A percentile compares a stretch with the other conserved stretches of the same genome.
These are phyloP conservation scores for Penicillium corylophilum DNA, from an alignment of 2,329 filamentous ascomycete species.

Conservation along the genomic window DNA sequence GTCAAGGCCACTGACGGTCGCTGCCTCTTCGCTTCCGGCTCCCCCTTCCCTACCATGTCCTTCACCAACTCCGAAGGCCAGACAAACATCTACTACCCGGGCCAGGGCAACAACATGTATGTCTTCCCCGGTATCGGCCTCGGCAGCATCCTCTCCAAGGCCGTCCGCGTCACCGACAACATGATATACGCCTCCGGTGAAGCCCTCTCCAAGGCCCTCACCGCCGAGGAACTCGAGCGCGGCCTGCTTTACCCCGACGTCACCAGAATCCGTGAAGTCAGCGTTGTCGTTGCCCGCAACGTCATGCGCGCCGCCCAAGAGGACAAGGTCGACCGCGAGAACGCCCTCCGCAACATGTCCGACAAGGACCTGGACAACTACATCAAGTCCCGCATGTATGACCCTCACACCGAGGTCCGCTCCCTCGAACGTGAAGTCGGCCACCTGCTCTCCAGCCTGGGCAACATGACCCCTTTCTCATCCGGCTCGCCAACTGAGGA, in stretches of 20 bases:
- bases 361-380: constrained; percentile 47
- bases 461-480: constrained; percentile 22
- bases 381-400: constrained; percentile 52
- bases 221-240: constrained; percentile 74
- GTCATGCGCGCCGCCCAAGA: constrained; percentile 89
- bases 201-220: constrained; percentile 74
- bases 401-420: constrained; percentile 49
- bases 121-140: constrained; percentile 96
- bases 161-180: constrained; percentile 80
- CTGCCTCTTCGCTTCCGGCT: constrained; percentile 91
- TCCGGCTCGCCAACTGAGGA: constrained; percentile 32
- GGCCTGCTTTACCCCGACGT: constrained; percentile 90
- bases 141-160: constrained; percentile 87
- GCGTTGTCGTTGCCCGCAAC: constrained; percentile 78
- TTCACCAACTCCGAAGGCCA: constrained; percentile 61
- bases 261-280: constrained; percentile 87
- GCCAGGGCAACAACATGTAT: constrained; percentile 80
- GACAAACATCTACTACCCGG: constrained; percentile 68
- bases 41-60: constrained; percentile 76
- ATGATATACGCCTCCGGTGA: constrained; percentile 97
- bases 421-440: constrained; percentile 49
- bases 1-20: constrained; percentile 87
- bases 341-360: constrained; percentile 43
- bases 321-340: constrained; percentile 65
- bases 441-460: constrained; percentile 40